phyloP scores from a whole-genome alignment of 805 yeast species.

The Tetrapisispora taiwanensis region DNA sequence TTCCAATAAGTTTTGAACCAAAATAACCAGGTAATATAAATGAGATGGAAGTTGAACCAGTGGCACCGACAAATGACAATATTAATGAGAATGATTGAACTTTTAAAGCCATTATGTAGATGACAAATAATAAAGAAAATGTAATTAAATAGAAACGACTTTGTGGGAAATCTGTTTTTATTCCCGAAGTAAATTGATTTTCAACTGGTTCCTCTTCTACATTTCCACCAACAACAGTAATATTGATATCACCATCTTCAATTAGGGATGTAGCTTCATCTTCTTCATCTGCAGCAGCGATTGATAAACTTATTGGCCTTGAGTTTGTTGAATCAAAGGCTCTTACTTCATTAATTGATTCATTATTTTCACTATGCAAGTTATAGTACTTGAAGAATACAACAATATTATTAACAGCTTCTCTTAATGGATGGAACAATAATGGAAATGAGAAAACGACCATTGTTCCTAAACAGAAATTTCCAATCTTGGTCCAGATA shows the following conservation, averaged over 20 bases:
- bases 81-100: constrained; percentile 72
- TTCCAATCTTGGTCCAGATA: constrained; percentile 41
- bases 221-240: neutral
- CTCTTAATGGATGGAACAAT: constrained; percentile 73
- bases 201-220: constrained; percentile 1
- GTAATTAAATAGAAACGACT: constrained; percentile 31
- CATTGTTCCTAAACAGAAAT: constrained; percentile 58
- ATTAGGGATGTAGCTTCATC: constrained; percentile 9
- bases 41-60: constrained; percentile 87
- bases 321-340: neutral
- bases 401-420: constrained; percentile 57
- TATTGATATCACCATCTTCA: neutral
- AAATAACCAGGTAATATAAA: constrained; percentile 84
- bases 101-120: constrained; percentile 55
- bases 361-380: neutral
- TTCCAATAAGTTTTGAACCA: constrained; percentile 58
- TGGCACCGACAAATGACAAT: constrained; percentile 81
- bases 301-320: constrained; percentile 8
- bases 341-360: neutral
- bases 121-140: constrained; percentile 35
- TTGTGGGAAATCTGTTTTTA: constrained; percentile 12
- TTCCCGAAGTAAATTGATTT: neutral
- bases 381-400: constrained; percentile 29
- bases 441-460: constrained; percentile 68
- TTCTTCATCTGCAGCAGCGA: constrained; percentile 3